Base-by-base conservation (phyloP, 345 rosid species). In the Citrus cavaleriei region DNA sequence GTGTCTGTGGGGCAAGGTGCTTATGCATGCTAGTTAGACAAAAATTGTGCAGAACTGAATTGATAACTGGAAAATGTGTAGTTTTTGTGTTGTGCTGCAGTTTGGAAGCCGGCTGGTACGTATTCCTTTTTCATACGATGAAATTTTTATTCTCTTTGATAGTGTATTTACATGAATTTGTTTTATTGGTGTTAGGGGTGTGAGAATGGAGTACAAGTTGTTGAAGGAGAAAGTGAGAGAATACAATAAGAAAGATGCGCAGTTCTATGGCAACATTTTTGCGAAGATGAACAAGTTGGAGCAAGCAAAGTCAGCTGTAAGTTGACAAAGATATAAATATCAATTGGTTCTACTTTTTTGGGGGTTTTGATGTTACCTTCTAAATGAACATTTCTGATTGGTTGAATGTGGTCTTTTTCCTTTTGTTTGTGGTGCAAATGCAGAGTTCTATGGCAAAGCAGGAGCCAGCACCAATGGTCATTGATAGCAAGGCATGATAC, bases 201-300 rank as follows among this genome's bases (percentile, higher is more conserved):
- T 96, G 58, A 96, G 92, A 86, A 64, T 86, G 68, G 99, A 91
- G 82, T 90, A 96, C 82, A 91, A 83, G 62, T 62, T 77, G 42
- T 73, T 96, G 90, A 94, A 90, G 86, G 98, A 88, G 80, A 96
- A 89, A 79, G 84, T 90, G 78, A 93, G 83, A 78, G 99, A 96
- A 40, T 94, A 69, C 68, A 94, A 96, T 38, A 91, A 89, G 87
- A 96, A 94, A 81, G 95, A 5, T n/a, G 98, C 98, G 2, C 87
- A 91, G 60, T 89, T 93, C 60, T 93, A 93, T 19, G 88, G 94
- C 68, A 93, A 89, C 82, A 93, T 93, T 88, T 93, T 70, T 30
- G 92, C 91, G 24, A 93, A 88, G 85, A 88, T 91, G 85, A 89
- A 76, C 22, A 86, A 83, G 88, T 76, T 80, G 77, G 88, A 27